phyloP scores from a whole-genome alignment of 805 yeast species.

The Candida sithepensis region DNA sequence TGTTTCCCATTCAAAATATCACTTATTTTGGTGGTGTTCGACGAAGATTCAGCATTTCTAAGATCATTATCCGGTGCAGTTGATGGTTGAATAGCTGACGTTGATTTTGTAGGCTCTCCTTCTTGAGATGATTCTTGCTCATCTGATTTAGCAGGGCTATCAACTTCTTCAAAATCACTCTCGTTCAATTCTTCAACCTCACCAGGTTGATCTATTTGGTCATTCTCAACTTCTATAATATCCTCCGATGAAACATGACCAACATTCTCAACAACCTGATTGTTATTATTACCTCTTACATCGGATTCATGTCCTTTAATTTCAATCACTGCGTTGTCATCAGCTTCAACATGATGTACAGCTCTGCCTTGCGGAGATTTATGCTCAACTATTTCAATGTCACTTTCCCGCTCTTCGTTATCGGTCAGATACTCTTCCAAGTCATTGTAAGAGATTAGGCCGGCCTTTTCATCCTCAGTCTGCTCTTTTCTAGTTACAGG shows the following conservation, averaged over 20 bases:
- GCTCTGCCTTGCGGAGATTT: neutral
- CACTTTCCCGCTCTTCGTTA: conserved; percentile 9
- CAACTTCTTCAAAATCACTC: conserved; percentile 5
- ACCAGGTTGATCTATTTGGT: conserved; percentile 3
- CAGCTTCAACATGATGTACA: neutral
- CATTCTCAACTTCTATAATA: neutral
- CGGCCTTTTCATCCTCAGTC: conserved; percentile 43
- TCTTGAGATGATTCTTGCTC: too few relatives aligned
- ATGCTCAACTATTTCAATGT: conserved; percentile 1
- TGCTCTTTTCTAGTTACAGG: neutral
- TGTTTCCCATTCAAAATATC: neutral
- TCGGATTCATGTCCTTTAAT: too few relatives aligned
- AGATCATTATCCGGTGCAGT: too few relatives aligned
- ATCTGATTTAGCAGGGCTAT: too few relatives aligned
- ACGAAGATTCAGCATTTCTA: neutral
- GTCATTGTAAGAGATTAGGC: conserved; percentile 50
- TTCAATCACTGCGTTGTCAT: neutral
- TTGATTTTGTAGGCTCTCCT: too few relatives aligned
- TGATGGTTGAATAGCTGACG: too few relatives aligned
- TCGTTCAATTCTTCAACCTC: conserved; percentile 5
- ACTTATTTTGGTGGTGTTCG: neutral
- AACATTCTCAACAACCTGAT: neutral
- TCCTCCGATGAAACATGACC: neutral
- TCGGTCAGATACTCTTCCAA: conserved; percentile 33
- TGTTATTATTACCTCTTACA: too few relatives aligned